These are phyloP conservation scores for Phytomonas serpens DNA, from an alignment of 208 protist species.

Conservation along the genomic window DNA sequence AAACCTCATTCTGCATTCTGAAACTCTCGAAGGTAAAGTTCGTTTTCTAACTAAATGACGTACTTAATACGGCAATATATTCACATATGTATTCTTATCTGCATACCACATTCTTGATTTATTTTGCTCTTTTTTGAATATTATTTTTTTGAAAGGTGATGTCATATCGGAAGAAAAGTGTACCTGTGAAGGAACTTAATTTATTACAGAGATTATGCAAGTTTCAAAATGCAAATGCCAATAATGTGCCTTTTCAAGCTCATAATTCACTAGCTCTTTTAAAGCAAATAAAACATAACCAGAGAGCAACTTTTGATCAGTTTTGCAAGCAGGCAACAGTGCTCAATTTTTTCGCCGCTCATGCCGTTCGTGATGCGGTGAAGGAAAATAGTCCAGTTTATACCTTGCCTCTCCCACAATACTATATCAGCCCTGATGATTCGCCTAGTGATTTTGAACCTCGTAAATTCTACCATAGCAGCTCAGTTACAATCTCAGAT, in stretches of 20 bases:
- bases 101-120: conserved; percentile 11
- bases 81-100: conserved; percentile 5
- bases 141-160: background rate
- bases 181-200: conserved; percentile 4
- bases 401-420: conserved; percentile 52
- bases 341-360: conserved; percentile 50
- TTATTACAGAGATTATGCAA: conserved; percentile 44
- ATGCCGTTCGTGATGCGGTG: conserved; percentile 21
- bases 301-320: conserved; percentile 33
- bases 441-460: conserved; percentile 32
- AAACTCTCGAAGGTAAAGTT: background rate
- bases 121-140: conserved; percentile 11
- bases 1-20: background rate
- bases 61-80: background rate
- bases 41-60: background rate
- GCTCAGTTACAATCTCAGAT: conserved; percentile 19
- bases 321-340: conserved; percentile 47
- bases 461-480: conserved; percentile 64
- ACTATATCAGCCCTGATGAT: conserved; percentile 62
- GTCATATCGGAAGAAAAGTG: conserved; percentile 6
- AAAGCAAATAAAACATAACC: conserved; percentile 39
- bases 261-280: conserved; percentile 71
- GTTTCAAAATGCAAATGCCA: conserved; percentile 40
- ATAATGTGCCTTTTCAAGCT: conserved; percentile 60
- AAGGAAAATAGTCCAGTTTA: conserved; percentile 22